These are phyloP conservation scores for Dryadomyces sulphureus DNA, from an alignment of 2,329 filamentous ascomycete species.

Conservation along the genomic window DNA sequence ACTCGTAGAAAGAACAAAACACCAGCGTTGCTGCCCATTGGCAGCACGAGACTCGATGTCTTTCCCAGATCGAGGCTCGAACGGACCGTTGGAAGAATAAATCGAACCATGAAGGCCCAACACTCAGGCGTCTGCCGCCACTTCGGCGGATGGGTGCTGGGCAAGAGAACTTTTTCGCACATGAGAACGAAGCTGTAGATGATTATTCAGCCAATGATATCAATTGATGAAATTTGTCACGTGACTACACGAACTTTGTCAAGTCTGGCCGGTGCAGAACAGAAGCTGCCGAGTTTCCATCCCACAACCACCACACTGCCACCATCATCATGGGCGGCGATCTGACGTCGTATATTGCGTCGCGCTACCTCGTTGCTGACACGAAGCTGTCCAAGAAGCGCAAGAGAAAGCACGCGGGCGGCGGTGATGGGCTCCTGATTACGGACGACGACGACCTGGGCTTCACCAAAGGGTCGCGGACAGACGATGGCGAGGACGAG, in stretches of 20 bases:
- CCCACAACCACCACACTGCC: no score
- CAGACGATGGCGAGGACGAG: constrained; percentile 25
- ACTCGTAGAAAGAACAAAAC: background rate
- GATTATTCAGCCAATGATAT: no score
- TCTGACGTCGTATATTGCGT: constrained; percentile 74
- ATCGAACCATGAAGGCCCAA: constrained; percentile 23
- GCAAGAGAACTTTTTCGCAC: constrained; percentile 27
- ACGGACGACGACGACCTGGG: constrained; percentile 47
- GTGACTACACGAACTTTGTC: background rate
- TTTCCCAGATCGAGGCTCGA: constrained; percentile 53
- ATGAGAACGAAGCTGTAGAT: constrained; percentile 3
- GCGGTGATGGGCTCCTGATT: constrained; percentile 34
- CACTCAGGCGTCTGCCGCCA: constrained; percentile 18
- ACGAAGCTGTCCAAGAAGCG: constrained; percentile 45
- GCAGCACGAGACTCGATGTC: constrained; percentile 55
- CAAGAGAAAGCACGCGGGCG: constrained; percentile 39
- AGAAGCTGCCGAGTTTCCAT: background rate
- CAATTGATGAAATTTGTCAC: no score
- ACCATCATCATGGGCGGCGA: constrained; percentile 33
- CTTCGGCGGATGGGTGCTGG: constrained; percentile 20
- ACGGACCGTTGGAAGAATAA: constrained; percentile 69
- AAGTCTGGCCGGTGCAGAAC: no score
- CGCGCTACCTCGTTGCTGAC: constrained; percentile 70
- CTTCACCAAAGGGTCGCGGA: constrained; percentile 25
- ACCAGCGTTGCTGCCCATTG: constrained; percentile 63